A percentile compares a stretch with the other conserved stretches of the same genome.
These are phyloP conservation scores for Quercus bicolor DNA, from an alignment of 306 rosid genomes.

Conservation along the genomic window DNA sequence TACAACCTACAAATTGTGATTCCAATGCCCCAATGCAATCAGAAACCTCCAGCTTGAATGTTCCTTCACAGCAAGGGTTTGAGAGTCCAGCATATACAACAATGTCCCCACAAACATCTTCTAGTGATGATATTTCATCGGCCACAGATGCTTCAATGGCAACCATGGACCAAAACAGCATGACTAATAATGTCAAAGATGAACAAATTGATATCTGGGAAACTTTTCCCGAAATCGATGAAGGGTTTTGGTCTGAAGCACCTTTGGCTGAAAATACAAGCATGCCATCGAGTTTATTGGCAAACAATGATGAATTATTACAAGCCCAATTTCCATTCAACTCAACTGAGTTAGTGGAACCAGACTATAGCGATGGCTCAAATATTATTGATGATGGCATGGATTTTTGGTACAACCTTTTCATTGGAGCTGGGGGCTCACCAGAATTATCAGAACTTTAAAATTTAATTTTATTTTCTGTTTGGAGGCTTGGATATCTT, in stretches of 20 bases:
- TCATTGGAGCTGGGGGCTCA: slow-evolving; percentile 51
- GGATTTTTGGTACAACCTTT: slow-evolving; percentile 83
- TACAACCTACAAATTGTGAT: slow-evolving; percentile 20
- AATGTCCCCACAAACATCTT: slow-evolving; percentile 27
- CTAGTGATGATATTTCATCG: slow-evolving; percentile 44
- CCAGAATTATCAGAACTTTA: slow-evolving; percentile 53
- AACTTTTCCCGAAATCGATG: slow-evolving; percentile 46
- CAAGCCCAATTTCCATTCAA: slow-evolving; percentile 26
- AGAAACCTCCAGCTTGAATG: slow-evolving; percentile 16
- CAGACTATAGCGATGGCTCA: slow-evolving; percentile 13
- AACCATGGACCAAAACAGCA: neutral
- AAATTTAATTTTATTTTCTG: slow-evolving; percentile 5
- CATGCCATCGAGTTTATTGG: slow-evolving; percentile 10
- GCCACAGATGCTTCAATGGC: slow-evolving; percentile 19
- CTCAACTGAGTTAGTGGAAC: slow-evolving; percentile 22
- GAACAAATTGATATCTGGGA: slow-evolving; percentile 41
- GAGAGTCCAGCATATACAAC: slow-evolving; percentile 30
- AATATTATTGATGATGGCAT: slow-evolving; percentile 48
- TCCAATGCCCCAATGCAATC: slow-evolving; percentile 42
- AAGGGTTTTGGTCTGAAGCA: slow-evolving; percentile 66
- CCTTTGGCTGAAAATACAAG: slow-evolving; percentile 27
- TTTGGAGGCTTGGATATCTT: neutral
- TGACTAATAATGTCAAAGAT: slow-evolving; percentile 6
- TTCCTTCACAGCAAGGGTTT: slow-evolving; percentile 12
- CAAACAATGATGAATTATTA: slow-evolving; percentile 25